Conservation (phyloP, 2,329 filamentous ascomycete genomes). For the Fusarium cicatricum region DNA sequence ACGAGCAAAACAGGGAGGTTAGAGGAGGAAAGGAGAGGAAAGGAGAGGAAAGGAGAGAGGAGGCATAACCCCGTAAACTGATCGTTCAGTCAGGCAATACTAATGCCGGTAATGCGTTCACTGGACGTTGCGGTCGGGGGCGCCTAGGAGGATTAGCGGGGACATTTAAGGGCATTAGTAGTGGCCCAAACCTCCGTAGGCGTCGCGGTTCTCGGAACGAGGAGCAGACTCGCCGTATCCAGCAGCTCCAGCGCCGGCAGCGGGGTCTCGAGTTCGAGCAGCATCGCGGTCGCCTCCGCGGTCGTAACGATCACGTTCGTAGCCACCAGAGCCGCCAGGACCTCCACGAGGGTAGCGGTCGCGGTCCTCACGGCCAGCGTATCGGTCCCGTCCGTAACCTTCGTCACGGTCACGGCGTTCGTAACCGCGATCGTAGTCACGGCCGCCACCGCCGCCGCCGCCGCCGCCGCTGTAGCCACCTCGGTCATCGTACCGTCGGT, state of each 20-base stretch:
- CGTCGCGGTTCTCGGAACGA: conserved; percentile 54
- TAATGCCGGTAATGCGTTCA: conserved; percentile 25
- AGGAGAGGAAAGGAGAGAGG: conserved; percentile 42
- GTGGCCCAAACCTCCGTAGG: conserved; percentile 53
- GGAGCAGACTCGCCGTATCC: conserved; percentile 53
- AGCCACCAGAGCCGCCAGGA: conserved; percentile 54
- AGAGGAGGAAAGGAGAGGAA: conserved; percentile 43
- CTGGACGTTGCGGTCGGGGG: conserved; percentile 43
- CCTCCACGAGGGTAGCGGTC: conserved; percentile 53
- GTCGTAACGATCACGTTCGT: conserved; percentile 60
- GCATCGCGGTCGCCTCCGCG: conserved; percentile 54
- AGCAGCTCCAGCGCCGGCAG: conserved; percentile 46
- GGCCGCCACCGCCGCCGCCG: conserved; percentile 42
- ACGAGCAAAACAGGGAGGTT: conserved; percentile 38
- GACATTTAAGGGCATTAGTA: conserved; percentile 28
- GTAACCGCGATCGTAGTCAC: conserved; percentile 65
- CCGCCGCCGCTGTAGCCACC: conserved; percentile 48
- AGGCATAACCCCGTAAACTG: conserved; percentile 32
- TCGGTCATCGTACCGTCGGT: conserved; percentile 58
- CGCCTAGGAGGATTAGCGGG: conserved; percentile 45
- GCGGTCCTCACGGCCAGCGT: conserved; percentile 56
- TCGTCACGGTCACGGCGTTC: conserved; percentile 58
- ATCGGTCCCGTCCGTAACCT: conserved; percentile 50
- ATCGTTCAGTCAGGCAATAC: conserved; percentile 26
- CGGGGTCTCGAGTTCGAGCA: conserved; percentile 51